Evolutionary conservation across 306 rosid species (phyloP).

Genomic region (Clitoria ternatea): DNA sequence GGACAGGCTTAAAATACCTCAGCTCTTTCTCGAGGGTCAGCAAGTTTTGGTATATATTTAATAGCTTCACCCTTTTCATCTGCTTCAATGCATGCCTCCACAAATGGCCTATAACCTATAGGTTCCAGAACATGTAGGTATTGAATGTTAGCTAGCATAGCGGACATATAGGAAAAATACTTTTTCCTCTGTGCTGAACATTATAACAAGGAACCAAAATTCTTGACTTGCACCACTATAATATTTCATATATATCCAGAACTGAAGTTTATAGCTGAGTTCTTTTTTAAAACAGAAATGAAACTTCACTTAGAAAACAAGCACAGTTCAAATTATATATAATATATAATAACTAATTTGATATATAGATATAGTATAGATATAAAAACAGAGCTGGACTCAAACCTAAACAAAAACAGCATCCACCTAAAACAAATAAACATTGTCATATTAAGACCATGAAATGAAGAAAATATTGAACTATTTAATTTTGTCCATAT

Average conservation of each 20-base stretch:
- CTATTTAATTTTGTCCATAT: not conserved
- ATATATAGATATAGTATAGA: not conserved
- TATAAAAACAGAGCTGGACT: not conserved
- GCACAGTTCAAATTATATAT: not conserved
- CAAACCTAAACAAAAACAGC: not conserved
- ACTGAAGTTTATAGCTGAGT: not conserved
- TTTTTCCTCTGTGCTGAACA: not conserved
- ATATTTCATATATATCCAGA: not conserved
- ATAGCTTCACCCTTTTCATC: slow-evolving; percentile 90
- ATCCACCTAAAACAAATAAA: not conserved
- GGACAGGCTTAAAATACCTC: slow-evolving; percentile 55
- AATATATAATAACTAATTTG: not conserved
- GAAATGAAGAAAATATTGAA: not conserved
- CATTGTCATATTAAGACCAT: not conserved
- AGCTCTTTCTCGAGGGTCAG: slow-evolving; percentile 92
- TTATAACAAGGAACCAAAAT: not conserved
- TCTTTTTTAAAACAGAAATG: not conserved
- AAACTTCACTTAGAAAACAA: not conserved
- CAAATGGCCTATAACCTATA: slow-evolving; percentile 86
- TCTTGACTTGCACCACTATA: not conserved
- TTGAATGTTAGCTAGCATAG: slow-evolving; percentile 19
- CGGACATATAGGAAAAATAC: not conserved
- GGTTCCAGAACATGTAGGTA: slow-evolving; percentile 25
- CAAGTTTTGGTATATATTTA: slow-evolving; percentile 89
- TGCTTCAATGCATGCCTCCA: slow-evolving; percentile 96